Evolutionary conservation across 1,139 yeast species (phyloP), one percentile per base, ranked within the genome.

Genomic region (Suhomyces maxii): DNA sequence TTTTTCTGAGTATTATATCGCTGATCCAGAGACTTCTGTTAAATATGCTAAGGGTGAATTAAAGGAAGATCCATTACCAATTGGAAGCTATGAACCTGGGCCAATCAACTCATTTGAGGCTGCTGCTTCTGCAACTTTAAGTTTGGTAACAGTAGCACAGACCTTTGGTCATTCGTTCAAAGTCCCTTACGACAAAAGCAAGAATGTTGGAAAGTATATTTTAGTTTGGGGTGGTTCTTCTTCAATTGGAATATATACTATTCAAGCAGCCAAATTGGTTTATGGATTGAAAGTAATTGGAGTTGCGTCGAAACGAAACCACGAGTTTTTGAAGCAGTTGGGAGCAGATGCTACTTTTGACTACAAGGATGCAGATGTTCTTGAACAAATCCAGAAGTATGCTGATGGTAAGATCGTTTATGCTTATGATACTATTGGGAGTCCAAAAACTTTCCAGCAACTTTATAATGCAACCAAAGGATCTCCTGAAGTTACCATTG

Each of bases 331-430:
- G 53, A 72, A 69, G 53, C 47, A 61, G 0, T 53, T 78, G 11
- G 93, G 91, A 51, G 89, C 89, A 23, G 86, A 82, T 54, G 65
- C 65, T 13, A 67, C 74, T 8, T 74, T 83, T 54, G 89, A 86
- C 63, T 86, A 86, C 63, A 76, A 73, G 44, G 85, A 81, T 51
- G 50, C 63, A 0, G 77, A 80, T 54, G 84, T 78, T 44, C 64
- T 77, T 44, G 75, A 70, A 12, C 73, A 80, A 55, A 78, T 85
- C 51, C 71, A 65, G 51, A 52, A 60, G 28, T 58, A 59, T n/a
- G 73, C 73, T 7, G 61, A 66, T 2, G 77, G 73, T 28, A 61
- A 65, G 8, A 66, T 83, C 39, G 66, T 61, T 25, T 82, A 79
- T 53, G 88, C 74, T 6, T 68, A 76, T 11, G 91, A 86, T 60